Evolutionary conservation across 1,139 yeast genomes (phyloP).

Genomic region (Chernovozyma aurita): DNA sequence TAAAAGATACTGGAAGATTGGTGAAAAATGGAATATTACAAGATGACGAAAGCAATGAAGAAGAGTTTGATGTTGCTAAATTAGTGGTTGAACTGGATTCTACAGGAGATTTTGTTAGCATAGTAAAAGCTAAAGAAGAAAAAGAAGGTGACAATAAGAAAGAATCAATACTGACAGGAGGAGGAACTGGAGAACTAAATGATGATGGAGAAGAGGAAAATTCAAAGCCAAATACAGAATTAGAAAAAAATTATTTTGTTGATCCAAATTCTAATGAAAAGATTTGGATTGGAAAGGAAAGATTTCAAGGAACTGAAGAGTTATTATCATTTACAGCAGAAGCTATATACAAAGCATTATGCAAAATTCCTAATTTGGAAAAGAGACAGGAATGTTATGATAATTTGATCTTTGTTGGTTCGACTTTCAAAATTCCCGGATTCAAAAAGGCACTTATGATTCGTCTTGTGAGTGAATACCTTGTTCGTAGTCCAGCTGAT

Average conservation of each 20-base stretch:
- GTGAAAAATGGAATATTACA: slow-evolving; percentile 36
- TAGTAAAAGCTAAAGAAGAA: slow-evolving; percentile 21
- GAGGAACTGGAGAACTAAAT: slow-evolving; percentile 17
- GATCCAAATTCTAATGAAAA: slow-evolving; percentile 51
- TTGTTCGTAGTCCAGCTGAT: slow-evolving; percentile 39
- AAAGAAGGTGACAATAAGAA: slow-evolving; percentile 27
- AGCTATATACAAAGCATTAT: slow-evolving; percentile 51
- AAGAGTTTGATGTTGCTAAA: slow-evolving; percentile 83
- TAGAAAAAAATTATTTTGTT: slow-evolving; percentile 62
- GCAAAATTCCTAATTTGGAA: slow-evolving; percentile 57
- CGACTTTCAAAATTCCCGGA: slow-evolving; percentile 71
- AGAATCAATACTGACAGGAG: slow-evolving; percentile 9
- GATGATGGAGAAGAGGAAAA: slow-evolving; percentile 25
- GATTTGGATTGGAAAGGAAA: slow-evolving; percentile 72
- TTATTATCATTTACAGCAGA: slow-evolving; percentile 53
- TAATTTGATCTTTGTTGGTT: slow-evolving; percentile 74
- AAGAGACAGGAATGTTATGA: slow-evolving; percentile 86
- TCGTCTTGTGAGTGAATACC: slow-evolving; percentile 55
- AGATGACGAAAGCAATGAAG: no score
- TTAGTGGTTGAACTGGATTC: slow-evolving; percentile 70
- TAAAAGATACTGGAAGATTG: slow-evolving; percentile 15
- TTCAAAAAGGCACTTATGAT: slow-evolving; percentile 66
- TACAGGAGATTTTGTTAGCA: slow-evolving; percentile 62
- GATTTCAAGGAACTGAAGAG: slow-evolving; percentile 72
- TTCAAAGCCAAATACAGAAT: slow-evolving; percentile 49